Base-by-base conservation (phyloP, 495 filamentous ascomycete genomes). In the Podospora sp. region DNA sequence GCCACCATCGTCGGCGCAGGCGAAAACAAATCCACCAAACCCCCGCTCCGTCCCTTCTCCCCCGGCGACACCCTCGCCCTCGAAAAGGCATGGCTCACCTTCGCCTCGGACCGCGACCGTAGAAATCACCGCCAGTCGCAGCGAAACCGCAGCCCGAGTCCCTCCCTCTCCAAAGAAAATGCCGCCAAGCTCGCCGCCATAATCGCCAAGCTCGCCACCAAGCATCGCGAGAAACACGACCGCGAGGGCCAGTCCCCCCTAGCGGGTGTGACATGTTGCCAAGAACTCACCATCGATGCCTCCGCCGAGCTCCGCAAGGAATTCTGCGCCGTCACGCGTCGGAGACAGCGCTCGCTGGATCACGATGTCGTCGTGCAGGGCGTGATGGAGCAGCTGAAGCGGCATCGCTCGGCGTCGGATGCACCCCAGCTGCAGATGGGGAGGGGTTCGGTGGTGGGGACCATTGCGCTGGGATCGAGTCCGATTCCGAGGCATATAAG, bases 41-140 rank as follows among this genome's bases (percentile, higher is more conserved):
- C 83, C 26, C 85, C 88, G 26, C 86, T 91, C 1, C 86, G 89
- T n/a, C 92, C 92, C 2, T 96, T 94, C 74, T 90, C 91, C 0
- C 84, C 85, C 0, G 86, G 84, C 53, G 92, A 96, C 76, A 93
- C 92, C 68, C 79, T 84, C 49, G 87, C 87, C 6, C 79, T 96
- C 16, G 92, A 95, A 72, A 80, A 87, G 49, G 87, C 91, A 33
- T 96, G 92, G 89, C 77, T 83, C 20, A 77, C 81, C 20, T 76
- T 92, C 51, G 70, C 72, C 16, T 80, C 82, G 0, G 80, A 83
- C 40, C 78, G 80, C 24, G 73, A 78, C 66, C 72, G 75, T 21
- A 75, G 79, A 59, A 81, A 79, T 58, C 81, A 82, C 67, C 65
- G 68, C 59, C 72, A 78, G 69, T 74, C 75, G 7, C 71, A 60